Percentiles rank a stretch among this genome's conserved stretches.
Conservation (phyloP, 192 early-diverging fungal genomes). For the Backusella circina region DNA sequence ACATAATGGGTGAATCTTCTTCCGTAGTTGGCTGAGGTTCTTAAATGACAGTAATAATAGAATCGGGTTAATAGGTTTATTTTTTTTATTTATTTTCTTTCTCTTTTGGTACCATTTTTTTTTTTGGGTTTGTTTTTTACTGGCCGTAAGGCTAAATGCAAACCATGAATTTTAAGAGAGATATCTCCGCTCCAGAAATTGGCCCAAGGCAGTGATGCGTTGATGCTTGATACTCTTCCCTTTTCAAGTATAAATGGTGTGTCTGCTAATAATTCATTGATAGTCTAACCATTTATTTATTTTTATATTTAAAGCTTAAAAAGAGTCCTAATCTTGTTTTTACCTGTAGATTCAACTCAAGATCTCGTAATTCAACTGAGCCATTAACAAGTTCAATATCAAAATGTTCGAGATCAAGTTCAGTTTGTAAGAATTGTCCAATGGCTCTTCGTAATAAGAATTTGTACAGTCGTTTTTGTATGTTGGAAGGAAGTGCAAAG, state of each 20-base stretch:
- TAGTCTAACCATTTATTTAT: slow-evolving; percentile 49
- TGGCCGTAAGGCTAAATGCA: slow-evolving; percentile 54
- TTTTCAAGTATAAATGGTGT: slow-evolving; percentile 67
- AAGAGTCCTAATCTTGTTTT: background rate
- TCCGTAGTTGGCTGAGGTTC: background rate
- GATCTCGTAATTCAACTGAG: slow-evolving; percentile 68
- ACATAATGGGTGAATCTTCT: slow-evolving; percentile 60
- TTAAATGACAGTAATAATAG: background rate
- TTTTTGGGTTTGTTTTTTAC: slow-evolving; percentile 26
- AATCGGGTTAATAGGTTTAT: background rate
- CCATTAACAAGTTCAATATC: slow-evolving; percentile 84
- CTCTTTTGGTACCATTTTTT: background rate
- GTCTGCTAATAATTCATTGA: slow-evolving; percentile 67
- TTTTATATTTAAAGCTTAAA: background rate
- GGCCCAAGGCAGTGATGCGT: slow-evolving; percentile 75
- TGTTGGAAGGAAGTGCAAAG: slow-evolving; percentile 56
- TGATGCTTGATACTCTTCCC: slow-evolving; percentile 68
- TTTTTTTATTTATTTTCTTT: background rate
- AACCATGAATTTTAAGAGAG: slow-evolving; percentile 66
- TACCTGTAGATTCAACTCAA: slow-evolving; percentile 79
- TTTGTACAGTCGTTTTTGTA: slow-evolving; percentile 84
- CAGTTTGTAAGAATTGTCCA: slow-evolving; percentile 76
- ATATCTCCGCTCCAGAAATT: slow-evolving; percentile 82
- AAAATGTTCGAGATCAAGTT: slow-evolving; percentile 76
- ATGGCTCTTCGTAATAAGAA: slow-evolving; percentile 78